phyloP scores from a whole-genome alignment of 2,329 filamentous ascomycete genomes.

The Calonectria henricotiae region DNA sequence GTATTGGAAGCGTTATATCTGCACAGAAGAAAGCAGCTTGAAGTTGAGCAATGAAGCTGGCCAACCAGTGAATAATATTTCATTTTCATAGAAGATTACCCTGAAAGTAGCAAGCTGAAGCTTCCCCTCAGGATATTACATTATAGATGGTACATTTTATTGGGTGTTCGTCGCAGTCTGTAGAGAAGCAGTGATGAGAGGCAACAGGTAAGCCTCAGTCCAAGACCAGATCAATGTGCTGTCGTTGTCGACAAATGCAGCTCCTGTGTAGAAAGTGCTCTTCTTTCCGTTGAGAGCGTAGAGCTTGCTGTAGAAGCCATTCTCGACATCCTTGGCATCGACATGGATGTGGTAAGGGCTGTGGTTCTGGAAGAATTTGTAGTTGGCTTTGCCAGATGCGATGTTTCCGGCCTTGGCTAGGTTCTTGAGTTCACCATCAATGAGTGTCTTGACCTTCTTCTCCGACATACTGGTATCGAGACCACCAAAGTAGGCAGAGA shows the following conservation, averaged over 20 bases:
- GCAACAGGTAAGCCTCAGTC: conserved; percentile 23
- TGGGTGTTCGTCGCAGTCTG: no score
- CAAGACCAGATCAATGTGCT: conserved; percentile 30
- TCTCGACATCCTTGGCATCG: neutral
- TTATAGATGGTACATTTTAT: neutral
- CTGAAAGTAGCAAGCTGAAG: neutral
- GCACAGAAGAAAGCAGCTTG: neutral
- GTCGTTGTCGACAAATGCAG: conserved; percentile 27
- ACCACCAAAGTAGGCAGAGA: conserved; percentile 27
- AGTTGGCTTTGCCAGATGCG: conserved; percentile 10
- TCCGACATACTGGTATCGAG: conserved; percentile 14
- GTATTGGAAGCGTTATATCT: no score
- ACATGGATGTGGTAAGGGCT: conserved; percentile 43
- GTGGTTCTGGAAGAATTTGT: conserved; percentile 36
- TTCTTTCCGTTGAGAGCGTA: conserved; percentile 34
- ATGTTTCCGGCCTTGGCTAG: conserved; percentile 15
- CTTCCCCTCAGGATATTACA: neutral
- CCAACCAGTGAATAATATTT: neutral
- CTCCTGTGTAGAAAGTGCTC: conserved; percentile 47
- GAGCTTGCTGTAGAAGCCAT: conserved; percentile 41
- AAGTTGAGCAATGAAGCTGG: neutral
- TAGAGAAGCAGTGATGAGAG: neutral
- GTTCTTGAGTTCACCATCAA: conserved; percentile 37
- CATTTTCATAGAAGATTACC: neutral
- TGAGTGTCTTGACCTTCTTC: conserved; percentile 21